Base-by-base conservation (phyloP, 83 land plant genomes). In the Picea abies region DNA sequence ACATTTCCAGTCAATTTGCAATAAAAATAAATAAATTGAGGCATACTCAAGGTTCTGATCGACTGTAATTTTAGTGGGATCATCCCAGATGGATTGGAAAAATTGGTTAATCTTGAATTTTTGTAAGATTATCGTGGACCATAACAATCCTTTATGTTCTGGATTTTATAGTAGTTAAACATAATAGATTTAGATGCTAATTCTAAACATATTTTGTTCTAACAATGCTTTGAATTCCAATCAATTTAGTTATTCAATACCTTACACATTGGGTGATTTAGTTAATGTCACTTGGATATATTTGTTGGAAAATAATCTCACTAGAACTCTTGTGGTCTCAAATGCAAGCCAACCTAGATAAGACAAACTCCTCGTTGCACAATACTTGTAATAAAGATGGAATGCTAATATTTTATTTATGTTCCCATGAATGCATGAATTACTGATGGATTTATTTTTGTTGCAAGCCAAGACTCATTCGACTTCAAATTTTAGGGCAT, bases 21-120 rank as follows among this genome's bases (percentile, higher is more conserved):
- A 25, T n/a, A 2, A 6, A 66, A 3, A n/a, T 0, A 6, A 22
- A n/a, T 65, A 20, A 9, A 2, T 3, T 32, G 32, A 29, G 29
- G 67, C 12, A 2, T 79, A 3, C 76, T 76, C 79, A 88, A 88
- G 79, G 84, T 81, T 0, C 63, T 88, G 63, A 65, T 85, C 35
- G 90, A 83, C 20, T 87, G 88, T 80, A 81, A 85, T 64, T 87
- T 87, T 61, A 80, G 58, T n/a, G 88, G 88, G 15, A 80, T 37
- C 26, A 87, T 87, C 17, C 88, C 88, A 70, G 70, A 71, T 44
- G 62, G 64, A 29, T 67, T 87, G 23, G 88, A 86, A 4, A 76
- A 47, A 16, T 67, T 84, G 22, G 58, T 60, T 23, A 35, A 76
- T 64, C 78, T 87, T 15, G 32, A 26, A n/a, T 83, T 49, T 80